These are phyloP conservation scores for Truncatella angustata DNA, from an alignment of 2,329 filamentous ascomycete species.

Conservation along the genomic window DNA sequence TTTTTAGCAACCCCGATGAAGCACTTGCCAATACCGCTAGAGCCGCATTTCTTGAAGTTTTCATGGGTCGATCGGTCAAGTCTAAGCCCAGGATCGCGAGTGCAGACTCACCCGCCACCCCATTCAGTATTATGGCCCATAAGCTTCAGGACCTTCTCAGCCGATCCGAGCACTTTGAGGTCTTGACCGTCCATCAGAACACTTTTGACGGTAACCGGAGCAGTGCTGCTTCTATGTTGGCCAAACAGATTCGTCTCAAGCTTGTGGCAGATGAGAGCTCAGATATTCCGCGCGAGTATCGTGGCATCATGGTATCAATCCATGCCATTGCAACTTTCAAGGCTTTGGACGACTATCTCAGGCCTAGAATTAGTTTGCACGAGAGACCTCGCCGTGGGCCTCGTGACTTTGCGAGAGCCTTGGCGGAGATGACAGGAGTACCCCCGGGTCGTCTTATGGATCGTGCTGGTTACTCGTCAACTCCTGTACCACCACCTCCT, in stretches of 20 bases:
- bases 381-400: conserved; percentile 69
- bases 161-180: conserved; percentile 96
- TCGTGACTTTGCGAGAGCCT: conserved; percentile 60
- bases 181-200: conserved; percentile 92
- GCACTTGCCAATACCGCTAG: conserved; percentile 65
- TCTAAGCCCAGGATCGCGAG: conserved; percentile 63
- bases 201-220: conserved; percentile 85
- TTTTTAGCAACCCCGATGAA: conserved; percentile 73
- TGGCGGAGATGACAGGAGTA: conserved; percentile 75
- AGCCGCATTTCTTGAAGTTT: conserved; percentile 83
- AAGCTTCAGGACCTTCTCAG: conserved; percentile 96
- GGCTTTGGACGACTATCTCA: conserved; percentile 90
- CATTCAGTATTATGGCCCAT: conserved; percentile 86
- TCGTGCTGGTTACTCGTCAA: conserved; percentile 37
- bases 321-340: conserved; percentile 99
- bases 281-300: conserved; percentile 81
- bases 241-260: conserved; percentile 89
- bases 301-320: conserved; percentile 97
- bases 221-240: conserved; percentile 92
- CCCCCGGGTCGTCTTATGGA: conserved; percentile 50
- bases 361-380: conserved; percentile 79
- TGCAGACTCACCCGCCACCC: conserved; percentile 70
- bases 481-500: conserved; percentile 35
- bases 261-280: conserved; percentile 87
- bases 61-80: conserved; percentile 76